Evolutionary conservation across 2,329 filamentous ascomycete genomes (phyloP).

Genomic region (Rhynchosporium agropyri): DNA sequence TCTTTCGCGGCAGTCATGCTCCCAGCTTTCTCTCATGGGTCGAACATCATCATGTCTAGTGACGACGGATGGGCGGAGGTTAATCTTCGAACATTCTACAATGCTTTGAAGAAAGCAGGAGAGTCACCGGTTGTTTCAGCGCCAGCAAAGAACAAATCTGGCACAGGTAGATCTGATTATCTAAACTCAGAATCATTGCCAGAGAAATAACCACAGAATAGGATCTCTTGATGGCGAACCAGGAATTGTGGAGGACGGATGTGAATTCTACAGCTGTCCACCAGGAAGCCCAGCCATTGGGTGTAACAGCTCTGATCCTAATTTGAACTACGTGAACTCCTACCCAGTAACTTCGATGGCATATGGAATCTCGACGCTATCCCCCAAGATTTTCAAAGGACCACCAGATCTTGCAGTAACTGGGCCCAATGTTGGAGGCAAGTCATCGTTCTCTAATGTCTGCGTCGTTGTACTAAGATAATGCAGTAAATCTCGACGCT

Average conservation of each 20-base stretch:
- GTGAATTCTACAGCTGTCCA: slow-evolving; percentile 15
- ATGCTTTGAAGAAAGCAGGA: slow-evolving; percentile 6
- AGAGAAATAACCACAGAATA: not conserved
- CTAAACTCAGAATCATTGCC: too few relatives aligned
- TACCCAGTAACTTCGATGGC: slow-evolving; percentile 12
- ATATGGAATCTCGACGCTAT: slow-evolving; percentile 15
- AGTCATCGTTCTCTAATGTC: not conserved
- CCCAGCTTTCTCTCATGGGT: slow-evolving; percentile 2
- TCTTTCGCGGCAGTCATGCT: not conserved
- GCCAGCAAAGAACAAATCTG: slow-evolving; percentile 17
- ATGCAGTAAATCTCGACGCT: slow-evolving; percentile 11
- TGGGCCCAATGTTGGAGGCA: slow-evolving; percentile 16
- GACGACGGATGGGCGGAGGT: slow-evolving; percentile 19
- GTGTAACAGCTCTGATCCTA: slow-evolving; percentile 13
- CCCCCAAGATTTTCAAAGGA: slow-evolving; percentile 12
- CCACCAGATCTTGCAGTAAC: slow-evolving; percentile 17
- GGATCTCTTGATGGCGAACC: slow-evolving; percentile 15
- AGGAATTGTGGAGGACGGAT: slow-evolving; percentile 6
- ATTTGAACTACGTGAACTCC: slow-evolving; percentile 16
- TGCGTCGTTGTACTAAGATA: not conserved
- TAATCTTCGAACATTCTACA: slow-evolving; percentile 15
- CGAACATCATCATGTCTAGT: slow-evolving; percentile 15
- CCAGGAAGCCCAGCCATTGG: slow-evolving; percentile 10
- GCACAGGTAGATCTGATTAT: slow-evolving; percentile 1
- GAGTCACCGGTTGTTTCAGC: slow-evolving; percentile 12